Percentiles rank a stretch among this genome's conserved stretches.
Conservation (phyloP, 2,329 filamentous ascomycete genomes). For the Colletotrichum zoysiae region DNA sequence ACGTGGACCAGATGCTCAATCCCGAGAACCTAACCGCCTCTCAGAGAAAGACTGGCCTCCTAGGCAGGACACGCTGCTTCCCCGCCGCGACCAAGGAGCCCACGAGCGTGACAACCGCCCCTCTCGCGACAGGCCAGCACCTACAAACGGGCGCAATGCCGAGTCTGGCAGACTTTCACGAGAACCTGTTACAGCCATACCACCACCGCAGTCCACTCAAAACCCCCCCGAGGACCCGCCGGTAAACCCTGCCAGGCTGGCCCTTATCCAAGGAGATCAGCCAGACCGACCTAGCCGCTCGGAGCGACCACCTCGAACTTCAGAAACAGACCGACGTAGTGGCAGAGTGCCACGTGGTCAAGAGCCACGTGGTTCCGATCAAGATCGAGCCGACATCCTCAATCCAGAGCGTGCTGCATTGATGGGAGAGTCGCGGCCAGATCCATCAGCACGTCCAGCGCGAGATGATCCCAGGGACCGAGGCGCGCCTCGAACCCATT, state of each 20-base stretch:
- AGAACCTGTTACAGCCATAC: constrained; percentile 44
- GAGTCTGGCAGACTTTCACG: constrained; percentile 47
- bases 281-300: constrained; percentile 31
- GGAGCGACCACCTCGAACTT: constrained; percentile 32
- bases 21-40: constrained; percentile 53
- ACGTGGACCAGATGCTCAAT: constrained; percentile 53
- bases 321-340: constrained; percentile 38
- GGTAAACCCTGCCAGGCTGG: constrained; percentile 69
- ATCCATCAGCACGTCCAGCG: constrained; percentile 52
- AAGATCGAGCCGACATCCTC: constrained; percentile 53
- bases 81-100: constrained; percentile 51
- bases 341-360: constrained; percentile 44
- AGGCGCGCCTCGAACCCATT: constrained; percentile 56
- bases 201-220: constrained; percentile 45
- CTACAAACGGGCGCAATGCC: constrained; percentile 44
- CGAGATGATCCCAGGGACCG: constrained; percentile 57
- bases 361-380: constrained; percentile 46
- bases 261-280: constrained; percentile 58
- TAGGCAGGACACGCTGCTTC: constrained; percentile 48
- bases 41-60: constrained; percentile 55
- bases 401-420: constrained; percentile 63
- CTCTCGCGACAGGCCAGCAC: constrained; percentile 51
- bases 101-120: constrained; percentile 56
- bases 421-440: constrained; percentile 55
- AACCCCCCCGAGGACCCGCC: constrained; percentile 58